Percentiles rank a stretch among this genome's conserved stretches.
Evolutionary conservation across 345 rosid genomes (phyloP).

Genomic region (Raphanus raphanistrum): DNA sequence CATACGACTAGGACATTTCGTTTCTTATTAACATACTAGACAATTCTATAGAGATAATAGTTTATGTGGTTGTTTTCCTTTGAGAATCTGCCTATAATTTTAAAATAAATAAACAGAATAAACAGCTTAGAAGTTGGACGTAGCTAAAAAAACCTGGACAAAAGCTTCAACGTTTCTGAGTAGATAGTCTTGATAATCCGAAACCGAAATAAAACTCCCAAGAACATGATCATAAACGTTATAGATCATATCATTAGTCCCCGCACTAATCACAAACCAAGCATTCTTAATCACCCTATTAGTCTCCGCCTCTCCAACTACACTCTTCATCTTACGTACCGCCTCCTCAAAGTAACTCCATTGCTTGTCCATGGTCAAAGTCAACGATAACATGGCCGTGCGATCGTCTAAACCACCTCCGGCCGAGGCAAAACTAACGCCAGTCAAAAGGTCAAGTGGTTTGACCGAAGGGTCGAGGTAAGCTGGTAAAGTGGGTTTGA

Average conservation of each 20-base stretch:
- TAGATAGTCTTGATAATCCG: constrained; percentile 35
- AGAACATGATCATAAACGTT: constrained; percentile 31
- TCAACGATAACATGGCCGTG: constrained; percentile 9
- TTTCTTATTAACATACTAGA: background rate
- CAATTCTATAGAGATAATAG: background rate
- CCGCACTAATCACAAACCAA: constrained; percentile 37
- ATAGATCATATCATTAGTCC: constrained; percentile 39
- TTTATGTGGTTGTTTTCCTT: background rate
- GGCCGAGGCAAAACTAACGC: constrained; percentile 46
- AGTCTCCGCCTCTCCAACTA: constrained; percentile 36
- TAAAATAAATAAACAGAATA: background rate
- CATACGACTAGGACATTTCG: background rate
- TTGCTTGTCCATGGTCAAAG: constrained; percentile 27
- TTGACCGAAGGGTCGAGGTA: constrained; percentile 36
- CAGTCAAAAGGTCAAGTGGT: constrained; percentile 34
- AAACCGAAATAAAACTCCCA: constrained; percentile 14
- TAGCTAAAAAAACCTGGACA: constrained; percentile 18
- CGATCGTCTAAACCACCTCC: constrained; percentile 42
- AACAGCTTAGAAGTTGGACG: background rate
- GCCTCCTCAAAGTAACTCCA: constrained; percentile 39
- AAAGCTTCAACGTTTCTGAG: constrained; percentile 16
- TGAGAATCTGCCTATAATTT: background rate
- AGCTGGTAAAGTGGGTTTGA: constrained; percentile 42
- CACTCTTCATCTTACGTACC: constrained; percentile 24
- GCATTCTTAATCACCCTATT: constrained; percentile 34